phyloP scores from a whole-genome alignment of 129 eudicot species.

The Centrapalus pauciflorus region DNA sequence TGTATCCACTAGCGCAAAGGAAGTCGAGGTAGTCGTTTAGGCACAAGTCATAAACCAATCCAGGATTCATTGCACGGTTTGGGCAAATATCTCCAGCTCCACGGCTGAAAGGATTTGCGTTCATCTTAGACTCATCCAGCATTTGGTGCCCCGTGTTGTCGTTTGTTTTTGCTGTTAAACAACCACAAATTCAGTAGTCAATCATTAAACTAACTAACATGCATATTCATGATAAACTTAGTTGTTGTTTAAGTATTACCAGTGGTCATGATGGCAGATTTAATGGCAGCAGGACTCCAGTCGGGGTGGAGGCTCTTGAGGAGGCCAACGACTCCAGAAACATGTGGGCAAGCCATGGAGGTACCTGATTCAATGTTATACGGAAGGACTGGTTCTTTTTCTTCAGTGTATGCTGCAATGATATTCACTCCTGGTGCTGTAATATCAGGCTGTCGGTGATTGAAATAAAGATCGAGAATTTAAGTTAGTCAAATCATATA shows the following conservation, averaged over 20 bases:
- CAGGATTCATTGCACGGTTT: constrained; percentile 77
- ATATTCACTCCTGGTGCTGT: constrained; percentile 85
- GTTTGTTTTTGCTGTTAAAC: constrained; percentile 44
- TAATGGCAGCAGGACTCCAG: constrained; percentile 83
- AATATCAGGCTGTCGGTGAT: constrained; percentile 71
- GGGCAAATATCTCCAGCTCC: constrained; percentile 92
- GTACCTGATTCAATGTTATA: constrained; percentile 57
- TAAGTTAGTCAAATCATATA: neutral
- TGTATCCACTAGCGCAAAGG: constrained; percentile 75
- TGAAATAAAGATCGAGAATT: neutral
- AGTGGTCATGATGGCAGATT: constrained; percentile 88
- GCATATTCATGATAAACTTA: neutral
- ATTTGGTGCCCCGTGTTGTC: constrained; percentile 57
- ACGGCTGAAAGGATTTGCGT: constrained; percentile 50
- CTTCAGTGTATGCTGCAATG: constrained; percentile 63
- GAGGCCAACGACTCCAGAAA: constrained; percentile 73
- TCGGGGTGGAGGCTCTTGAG: constrained; percentile 62
- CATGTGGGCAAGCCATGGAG: constrained; percentile 92
- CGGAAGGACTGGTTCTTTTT: constrained; percentile 29
- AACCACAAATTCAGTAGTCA: neutral
- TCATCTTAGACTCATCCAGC: constrained; percentile 14
- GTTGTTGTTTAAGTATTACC: constrained; percentile 26
- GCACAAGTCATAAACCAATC: constrained; percentile 65
- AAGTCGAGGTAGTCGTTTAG: constrained; percentile 57
- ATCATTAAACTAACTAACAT: neutral